A percentile compares a stretch with the other conserved stretches of the same genome.
Evolutionary conservation across 1,139 yeast genomes (phyloP).

Genomic region (Geotrichum klebahnii): DNA sequence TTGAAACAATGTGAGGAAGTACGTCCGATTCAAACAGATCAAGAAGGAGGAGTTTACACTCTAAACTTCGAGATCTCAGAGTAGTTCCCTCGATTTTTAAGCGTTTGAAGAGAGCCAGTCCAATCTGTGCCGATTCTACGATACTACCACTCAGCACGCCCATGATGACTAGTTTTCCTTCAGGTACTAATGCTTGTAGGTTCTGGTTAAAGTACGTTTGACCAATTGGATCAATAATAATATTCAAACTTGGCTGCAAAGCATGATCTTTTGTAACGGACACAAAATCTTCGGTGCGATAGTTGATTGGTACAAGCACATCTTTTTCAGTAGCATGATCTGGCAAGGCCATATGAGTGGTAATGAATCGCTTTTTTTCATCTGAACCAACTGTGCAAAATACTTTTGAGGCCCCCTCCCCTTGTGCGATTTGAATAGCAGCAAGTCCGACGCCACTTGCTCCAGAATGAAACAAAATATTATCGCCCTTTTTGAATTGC

Average conservation of each 20-base stretch:
- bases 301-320: slow-evolving; percentile 35
- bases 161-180: slow-evolving; percentile 36
- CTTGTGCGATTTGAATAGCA: slow-evolving; percentile 39
- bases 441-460: slow-evolving; percentile 40
- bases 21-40: slow-evolving; percentile 31
- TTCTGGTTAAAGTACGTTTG: slow-evolving; percentile 31
- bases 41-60: slow-evolving; percentile 31
- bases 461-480: slow-evolving; percentile 38
- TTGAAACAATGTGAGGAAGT: slow-evolving; percentile 30
- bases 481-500: slow-evolving; percentile 30
- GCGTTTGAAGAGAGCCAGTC: slow-evolving; percentile 31
- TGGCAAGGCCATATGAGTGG: slow-evolving; percentile 23
- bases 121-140: slow-evolving; percentile 28
- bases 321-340: slow-evolving; percentile 23
- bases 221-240: slow-evolving; percentile 40
- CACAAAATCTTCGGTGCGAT: slow-evolving; percentile 30
- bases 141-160: slow-evolving; percentile 33
- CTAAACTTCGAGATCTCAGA: slow-evolving; percentile 32
- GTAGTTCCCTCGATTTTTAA: slow-evolving; percentile 36
- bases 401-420: slow-evolving; percentile 37
- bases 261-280: too few relatives aligned
- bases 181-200: slow-evolving; percentile 30
- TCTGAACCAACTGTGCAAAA: slow-evolving; percentile 38
- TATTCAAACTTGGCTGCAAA: slow-evolving; percentile 34
- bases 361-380: slow-evolving; percentile 30